These are phyloP conservation scores for Mayamaea pseudoterrestris DNA, from an alignment of 108 stramenopile species.

Conservation along the genomic window DNA sequence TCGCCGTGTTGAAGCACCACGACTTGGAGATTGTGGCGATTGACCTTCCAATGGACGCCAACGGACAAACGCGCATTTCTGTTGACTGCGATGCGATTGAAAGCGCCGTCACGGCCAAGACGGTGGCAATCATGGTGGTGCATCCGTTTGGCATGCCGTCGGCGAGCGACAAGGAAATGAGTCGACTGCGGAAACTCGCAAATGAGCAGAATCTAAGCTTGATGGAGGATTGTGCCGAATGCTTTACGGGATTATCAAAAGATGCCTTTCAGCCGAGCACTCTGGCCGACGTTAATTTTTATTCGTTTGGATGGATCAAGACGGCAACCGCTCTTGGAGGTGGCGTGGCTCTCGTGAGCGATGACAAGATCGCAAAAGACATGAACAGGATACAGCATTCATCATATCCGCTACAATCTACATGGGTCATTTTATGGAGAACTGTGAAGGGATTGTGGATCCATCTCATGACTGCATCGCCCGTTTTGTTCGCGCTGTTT, in stretches of 20 bases:
- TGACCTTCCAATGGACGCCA: constrained; percentile 29
- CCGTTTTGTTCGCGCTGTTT: constrained; percentile 26
- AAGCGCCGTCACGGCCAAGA: constrained; percentile 34
- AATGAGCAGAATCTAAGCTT: constrained; percentile 35
- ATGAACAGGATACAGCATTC: constrained; percentile 54
- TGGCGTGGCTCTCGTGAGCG: constrained; percentile 30
- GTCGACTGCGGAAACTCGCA: constrained; percentile 28
- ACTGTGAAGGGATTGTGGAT: constrained; percentile 29
- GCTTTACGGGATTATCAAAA: constrained; percentile 38
- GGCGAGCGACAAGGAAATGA: constrained; percentile 13
- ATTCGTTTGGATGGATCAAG: constrained; percentile 83
- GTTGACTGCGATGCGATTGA: constrained; percentile 30
- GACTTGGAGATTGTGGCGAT: constrained; percentile 47
- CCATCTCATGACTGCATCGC: constrained; percentile 32
- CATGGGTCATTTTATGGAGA: constrained; percentile 23
- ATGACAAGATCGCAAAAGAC: constrained; percentile 3
- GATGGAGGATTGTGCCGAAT: constrained; percentile 81
- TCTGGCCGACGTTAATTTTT: constrained; percentile 45
- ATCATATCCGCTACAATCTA: constrained; percentile 33
- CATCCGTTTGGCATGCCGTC: constrained; percentile 66
- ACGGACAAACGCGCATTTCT: constrained; percentile 2
- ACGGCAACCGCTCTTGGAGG: constrained; percentile 76
- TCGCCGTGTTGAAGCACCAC: constrained; percentile 46
- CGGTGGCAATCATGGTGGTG: constrained; percentile 71
- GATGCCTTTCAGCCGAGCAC: constrained; percentile 4